These are phyloP conservation scores for Diaporthe citri DNA, from an alignment of 2,329 filamentous ascomycete species.

Conservation along the genomic window DNA sequence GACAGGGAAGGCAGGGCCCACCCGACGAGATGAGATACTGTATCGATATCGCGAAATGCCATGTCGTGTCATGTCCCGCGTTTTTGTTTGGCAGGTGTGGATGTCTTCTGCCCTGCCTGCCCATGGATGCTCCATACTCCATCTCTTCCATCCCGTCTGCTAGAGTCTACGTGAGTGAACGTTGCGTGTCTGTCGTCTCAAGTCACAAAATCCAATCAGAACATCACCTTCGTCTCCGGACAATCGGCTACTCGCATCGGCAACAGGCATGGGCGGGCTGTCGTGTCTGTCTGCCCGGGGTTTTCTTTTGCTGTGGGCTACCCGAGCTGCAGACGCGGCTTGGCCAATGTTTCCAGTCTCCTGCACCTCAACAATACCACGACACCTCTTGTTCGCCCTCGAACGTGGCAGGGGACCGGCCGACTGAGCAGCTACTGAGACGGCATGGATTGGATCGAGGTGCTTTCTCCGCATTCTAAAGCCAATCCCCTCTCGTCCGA, in stretches of 20 bases:
- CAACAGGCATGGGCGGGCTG: background rate
- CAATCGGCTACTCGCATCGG: conserved; percentile 1
- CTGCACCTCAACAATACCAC: background rate
- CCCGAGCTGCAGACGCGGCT: conserved; percentile 20
- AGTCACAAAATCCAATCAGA: background rate
- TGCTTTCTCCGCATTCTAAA: background rate
- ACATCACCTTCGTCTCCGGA: background rate
- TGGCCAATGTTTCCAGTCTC: background rate
- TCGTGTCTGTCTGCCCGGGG: background rate
- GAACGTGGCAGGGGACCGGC: background rate
- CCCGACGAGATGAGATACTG: background rate
- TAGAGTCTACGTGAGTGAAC: background rate
- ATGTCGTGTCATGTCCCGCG: conserved; percentile 14
- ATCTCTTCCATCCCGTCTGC: background rate
- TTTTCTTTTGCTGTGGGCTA: background rate
- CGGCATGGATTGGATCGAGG: conserved; percentile 4
- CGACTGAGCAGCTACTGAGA: background rate
- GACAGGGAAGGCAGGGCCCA: conserved; percentile 1
- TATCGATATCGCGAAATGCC: conserved; percentile 26
- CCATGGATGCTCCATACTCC: background rate
- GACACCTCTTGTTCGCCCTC: background rate
- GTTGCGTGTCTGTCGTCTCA: background rate
- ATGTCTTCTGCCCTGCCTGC: background rate
- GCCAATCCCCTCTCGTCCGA: conserved; percentile 27
- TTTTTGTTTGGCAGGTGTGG: background rate